A percentile compares a stretch with the other conserved stretches of the same genome.
phyloP scores from a whole-genome alignment of 1,284 basidiomycete species.

The Malassezia brasiliensis region DNA sequence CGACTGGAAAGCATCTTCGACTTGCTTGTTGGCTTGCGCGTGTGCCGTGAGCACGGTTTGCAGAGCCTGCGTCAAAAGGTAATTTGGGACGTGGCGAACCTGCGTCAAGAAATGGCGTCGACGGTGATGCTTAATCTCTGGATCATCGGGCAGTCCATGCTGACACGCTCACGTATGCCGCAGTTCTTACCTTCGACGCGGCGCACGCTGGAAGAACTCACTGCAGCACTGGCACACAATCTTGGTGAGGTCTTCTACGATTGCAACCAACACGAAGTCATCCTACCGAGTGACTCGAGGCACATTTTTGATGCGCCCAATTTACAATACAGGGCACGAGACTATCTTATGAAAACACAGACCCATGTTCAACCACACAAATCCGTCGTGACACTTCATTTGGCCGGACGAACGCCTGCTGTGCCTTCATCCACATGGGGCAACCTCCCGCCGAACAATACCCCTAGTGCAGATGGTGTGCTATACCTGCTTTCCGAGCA shows the following conservation, averaged over 20 bases:
- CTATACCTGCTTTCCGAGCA: constrained; percentile 43
- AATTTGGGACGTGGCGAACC: constrained; percentile 51
- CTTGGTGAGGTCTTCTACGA: constrained; percentile 6
- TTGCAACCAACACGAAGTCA: neutral
- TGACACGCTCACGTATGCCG: constrained; percentile 50
- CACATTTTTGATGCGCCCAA: constrained; percentile 29
- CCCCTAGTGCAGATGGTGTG: constrained; percentile 16
- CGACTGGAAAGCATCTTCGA: constrained; percentile 48
- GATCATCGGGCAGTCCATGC: constrained; percentile 50
- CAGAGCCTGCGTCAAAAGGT: constrained; percentile 48
- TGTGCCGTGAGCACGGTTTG: constrained; percentile 47
- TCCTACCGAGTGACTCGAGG: constrained; percentile 24
- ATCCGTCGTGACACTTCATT: neutral
- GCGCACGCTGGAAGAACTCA: constrained; percentile 39
- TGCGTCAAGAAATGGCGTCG: constrained; percentile 51
- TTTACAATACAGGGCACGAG: neutral
- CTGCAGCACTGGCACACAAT: constrained; percentile 25
- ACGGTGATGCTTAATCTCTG: constrained; percentile 51
- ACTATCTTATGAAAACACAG: too few relatives aligned
- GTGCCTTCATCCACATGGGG: neutral
- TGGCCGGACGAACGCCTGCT: neutral
- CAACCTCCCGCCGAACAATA: neutral
- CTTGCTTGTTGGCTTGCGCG: constrained; percentile 49
- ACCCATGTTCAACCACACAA: neutral
- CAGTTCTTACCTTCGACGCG: constrained; percentile 51